phyloP scores from a whole-genome alignment of 441 rosid species.

The Brassica hybrid region DNA sequence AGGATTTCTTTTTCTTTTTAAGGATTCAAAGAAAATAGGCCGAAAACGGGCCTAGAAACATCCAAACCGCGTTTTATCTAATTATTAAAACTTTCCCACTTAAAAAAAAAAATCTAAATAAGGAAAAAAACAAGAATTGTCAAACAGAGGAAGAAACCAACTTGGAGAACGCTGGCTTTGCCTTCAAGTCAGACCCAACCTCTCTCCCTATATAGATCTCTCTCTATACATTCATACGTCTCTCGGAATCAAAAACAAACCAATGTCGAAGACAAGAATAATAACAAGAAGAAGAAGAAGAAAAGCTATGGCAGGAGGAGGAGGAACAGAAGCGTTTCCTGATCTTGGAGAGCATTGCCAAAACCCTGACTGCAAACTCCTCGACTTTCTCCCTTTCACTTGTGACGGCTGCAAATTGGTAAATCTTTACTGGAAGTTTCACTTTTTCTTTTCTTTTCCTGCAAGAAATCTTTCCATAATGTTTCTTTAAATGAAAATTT shows the following conservation, averaged over 20 bases:
- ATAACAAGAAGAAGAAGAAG: conserved; percentile 7
- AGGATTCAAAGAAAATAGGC: not conserved
- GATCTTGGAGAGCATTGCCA: conserved; percentile 67
- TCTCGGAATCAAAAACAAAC: conserved; percentile 9
- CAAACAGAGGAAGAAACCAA: conserved; percentile 31
- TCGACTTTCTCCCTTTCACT: conserved; percentile 74
- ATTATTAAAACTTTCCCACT: not conserved
- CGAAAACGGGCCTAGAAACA: conserved; percentile 30
- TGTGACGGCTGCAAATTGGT: conserved; percentile 63
- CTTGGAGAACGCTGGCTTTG: conserved; percentile 33
- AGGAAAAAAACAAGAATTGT: conserved; percentile 22
- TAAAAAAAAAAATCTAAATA: not conserved
- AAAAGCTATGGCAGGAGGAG: conserved; percentile 47
- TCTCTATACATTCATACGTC: not conserved
- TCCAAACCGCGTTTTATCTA: conserved; percentile 29
- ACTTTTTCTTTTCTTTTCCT: not conserved
- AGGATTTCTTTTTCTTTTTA: too few relatives aligned
- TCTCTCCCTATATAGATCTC: not conserved
- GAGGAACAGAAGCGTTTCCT: conserved; percentile 79
- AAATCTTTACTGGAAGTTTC: not conserved
- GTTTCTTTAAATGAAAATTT: too few relatives aligned
- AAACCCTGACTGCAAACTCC: conserved; percentile 57
- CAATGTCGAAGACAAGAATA: not conserved
- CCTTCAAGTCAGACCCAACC: conserved; percentile 28
- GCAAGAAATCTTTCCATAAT: not conserved